Conservation (phyloP, 495 filamentous ascomycete species). For the Aspergillus bridgeri region DNA sequence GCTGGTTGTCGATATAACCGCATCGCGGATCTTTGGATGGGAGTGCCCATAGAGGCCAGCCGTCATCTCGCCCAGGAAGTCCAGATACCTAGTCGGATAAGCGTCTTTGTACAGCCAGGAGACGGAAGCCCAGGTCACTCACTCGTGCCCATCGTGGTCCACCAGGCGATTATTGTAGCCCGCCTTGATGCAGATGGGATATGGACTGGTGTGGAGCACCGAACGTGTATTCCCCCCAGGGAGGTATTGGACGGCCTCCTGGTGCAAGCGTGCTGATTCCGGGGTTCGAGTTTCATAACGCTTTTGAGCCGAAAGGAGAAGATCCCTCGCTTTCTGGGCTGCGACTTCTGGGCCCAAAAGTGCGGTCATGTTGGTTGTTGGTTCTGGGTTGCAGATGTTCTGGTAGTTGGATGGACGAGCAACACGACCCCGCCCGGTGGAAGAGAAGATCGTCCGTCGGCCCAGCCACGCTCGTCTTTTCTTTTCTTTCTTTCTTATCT, state of each 20-base stretch:
- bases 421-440: too few species aligned
- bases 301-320: slow-evolving; percentile 2
- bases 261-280: not conserved
- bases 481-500: too few species aligned
- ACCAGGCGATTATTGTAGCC: slow-evolving; percentile 35
- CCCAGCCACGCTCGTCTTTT: too few species aligned
- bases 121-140: slow-evolving; percentile 35
- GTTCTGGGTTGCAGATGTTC: too few species aligned
- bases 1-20: slow-evolving; percentile 7
- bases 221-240: slow-evolving; percentile 63
- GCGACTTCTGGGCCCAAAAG: not conserved
- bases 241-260: slow-evolving; percentile 15
- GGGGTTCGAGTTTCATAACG: slow-evolving; percentile 5
- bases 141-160: slow-evolving; percentile 19
- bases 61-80: slow-evolving; percentile 43
- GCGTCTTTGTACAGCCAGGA: too few species aligned
- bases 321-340: not conserved
- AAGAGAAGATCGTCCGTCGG: too few species aligned
- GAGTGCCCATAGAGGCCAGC: slow-evolving; percentile 49
- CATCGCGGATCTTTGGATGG: slow-evolving; percentile 31
- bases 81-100: slow-evolving; percentile 43
- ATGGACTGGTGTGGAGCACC: slow-evolving; percentile 54
- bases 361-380: not conserved
- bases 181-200: slow-evolving; percentile 47
- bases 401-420: too few species aligned